Evolutionary conservation across 225 moss, liverwort and hornwort genomes (phyloP).

Genomic region (Bryum argenteum): DNA sequence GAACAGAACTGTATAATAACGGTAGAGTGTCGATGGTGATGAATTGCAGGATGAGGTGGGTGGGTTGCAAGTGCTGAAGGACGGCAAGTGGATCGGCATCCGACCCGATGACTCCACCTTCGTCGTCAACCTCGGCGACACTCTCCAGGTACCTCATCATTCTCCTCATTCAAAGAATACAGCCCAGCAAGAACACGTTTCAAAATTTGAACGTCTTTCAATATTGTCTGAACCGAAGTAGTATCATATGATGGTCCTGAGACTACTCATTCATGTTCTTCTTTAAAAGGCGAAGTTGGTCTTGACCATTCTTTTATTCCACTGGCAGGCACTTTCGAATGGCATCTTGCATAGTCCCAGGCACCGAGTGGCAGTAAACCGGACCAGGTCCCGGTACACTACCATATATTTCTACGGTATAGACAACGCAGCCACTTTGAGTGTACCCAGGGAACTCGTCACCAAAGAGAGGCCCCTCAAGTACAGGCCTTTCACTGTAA

Average conservation of each 20-base stretch:
- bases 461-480: conserved; percentile 36
- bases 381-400: conserved; percentile 29
- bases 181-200: too few relatives aligned
- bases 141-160: conserved; percentile 26
- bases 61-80: conserved; percentile 43
- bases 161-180: too few relatives aligned
- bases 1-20: too few relatives aligned
- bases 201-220: too few relatives aligned
- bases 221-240: too few relatives aligned
- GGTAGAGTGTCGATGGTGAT: neutral
- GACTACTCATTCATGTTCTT: too few relatives aligned
- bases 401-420: conserved; percentile 49
- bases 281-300: too few relatives aligned
- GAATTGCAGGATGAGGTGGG: conserved; percentile 40
- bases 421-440: conserved; percentile 31
- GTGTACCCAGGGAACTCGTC: conserved; percentile 29
- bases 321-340: conserved; percentile 45
- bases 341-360: conserved; percentile 41
- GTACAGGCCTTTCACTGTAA: conserved; percentile 39
- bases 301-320: neutral
- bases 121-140: conserved; percentile 48
- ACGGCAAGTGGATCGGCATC: conserved; percentile 43
- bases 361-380: conserved; percentile 40
- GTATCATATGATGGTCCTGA: too few relatives aligned
- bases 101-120: conserved; percentile 42